These are phyloP conservation scores for Trichoderma sp. DNA, from an alignment of 2,329 filamentous ascomycete species.

Conservation along the genomic window DNA sequence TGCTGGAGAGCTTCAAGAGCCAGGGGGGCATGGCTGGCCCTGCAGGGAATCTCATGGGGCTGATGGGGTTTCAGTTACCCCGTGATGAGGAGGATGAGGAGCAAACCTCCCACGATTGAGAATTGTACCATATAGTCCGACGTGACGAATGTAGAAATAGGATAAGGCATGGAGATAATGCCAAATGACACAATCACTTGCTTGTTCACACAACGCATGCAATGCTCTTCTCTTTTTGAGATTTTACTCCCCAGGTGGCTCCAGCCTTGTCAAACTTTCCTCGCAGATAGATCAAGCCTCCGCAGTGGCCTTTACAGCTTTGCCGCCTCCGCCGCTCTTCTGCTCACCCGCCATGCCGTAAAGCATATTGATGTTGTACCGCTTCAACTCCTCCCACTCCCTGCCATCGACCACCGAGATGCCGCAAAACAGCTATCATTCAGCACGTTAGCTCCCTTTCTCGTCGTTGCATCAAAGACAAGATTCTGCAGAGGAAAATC, in stretches of 20 bases:
- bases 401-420: constrained; percentile 73
- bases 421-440: constrained; percentile 68
- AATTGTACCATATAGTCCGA: too few relatives aligned
- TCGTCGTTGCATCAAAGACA: too few relatives aligned
- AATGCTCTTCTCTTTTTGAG: not conserved
- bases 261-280: not conserved
- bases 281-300: not conserved
- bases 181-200: not conserved
- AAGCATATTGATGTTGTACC: constrained; percentile 77
- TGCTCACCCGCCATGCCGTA: constrained; percentile 48
- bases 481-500: too few relatives aligned
- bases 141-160: not conserved
- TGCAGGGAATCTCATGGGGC: constrained; percentile 79
- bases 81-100: constrained; percentile 64
- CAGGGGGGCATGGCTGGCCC: constrained; percentile 86
- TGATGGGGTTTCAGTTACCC: constrained; percentile 83
- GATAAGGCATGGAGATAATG: too few relatives aligned
- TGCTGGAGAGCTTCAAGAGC: constrained; percentile 89
- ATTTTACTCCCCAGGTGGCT: not conserved
- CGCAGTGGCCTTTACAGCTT: not conserved
- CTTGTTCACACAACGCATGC: not conserved
- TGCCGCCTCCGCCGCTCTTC: constrained; percentile 23
- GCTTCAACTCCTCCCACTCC: constrained; percentile 73
- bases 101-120: not conserved
- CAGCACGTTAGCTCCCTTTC: not conserved